Conservation (phyloP, 306 rosid species). For the Alnus rubra region DNA sequence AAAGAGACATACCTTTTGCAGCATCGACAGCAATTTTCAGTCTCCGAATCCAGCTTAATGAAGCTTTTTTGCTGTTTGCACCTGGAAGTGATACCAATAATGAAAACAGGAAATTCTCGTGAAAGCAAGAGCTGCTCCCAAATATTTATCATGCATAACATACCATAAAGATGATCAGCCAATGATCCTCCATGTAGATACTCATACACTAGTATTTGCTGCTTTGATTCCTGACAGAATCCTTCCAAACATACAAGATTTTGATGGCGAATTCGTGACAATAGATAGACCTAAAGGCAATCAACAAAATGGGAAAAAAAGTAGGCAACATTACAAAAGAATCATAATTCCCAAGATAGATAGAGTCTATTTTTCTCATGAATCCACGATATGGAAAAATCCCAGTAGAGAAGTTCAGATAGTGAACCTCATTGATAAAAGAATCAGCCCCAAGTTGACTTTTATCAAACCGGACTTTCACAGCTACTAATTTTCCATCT, state of each 20-base stretch:
- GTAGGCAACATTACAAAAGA: slow-evolving; percentile 1
- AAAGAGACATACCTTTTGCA: slow-evolving; percentile 66
- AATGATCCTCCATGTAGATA: slow-evolving; percentile 92
- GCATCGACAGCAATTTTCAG: slow-evolving; percentile 95
- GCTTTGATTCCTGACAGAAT: slow-evolving; percentile 83
- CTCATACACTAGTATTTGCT: slow-evolving; percentile 91
- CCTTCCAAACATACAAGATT: slow-evolving; percentile 93
- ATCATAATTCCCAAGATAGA: background rate
- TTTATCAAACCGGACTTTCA: slow-evolving; percentile 89
- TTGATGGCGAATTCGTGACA: slow-evolving; percentile 81
- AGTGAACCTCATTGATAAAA: slow-evolving; percentile 83
- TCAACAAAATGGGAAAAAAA: slow-evolving; percentile 7
- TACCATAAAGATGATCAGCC: slow-evolving; percentile 86
- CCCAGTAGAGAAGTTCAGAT: slow-evolving; percentile 14
- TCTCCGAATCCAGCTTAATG: slow-evolving; percentile 90
- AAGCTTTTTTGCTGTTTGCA: slow-evolving; percentile 46
- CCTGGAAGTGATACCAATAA: slow-evolving; percentile 42
- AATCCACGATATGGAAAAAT: background rate
- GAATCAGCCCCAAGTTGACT: slow-evolving; percentile 86
- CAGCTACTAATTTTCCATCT: slow-evolving; percentile 72
- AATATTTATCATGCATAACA: slow-evolving; percentile 14
- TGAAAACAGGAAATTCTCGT: background rate
- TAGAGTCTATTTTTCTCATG: background rate
- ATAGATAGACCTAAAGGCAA: slow-evolving; percentile 61
- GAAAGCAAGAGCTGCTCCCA: background rate